Evolutionary conservation across 768 basidiomycete species (phyloP).

Genomic region (Kwoniella shandongensis): DNA sequence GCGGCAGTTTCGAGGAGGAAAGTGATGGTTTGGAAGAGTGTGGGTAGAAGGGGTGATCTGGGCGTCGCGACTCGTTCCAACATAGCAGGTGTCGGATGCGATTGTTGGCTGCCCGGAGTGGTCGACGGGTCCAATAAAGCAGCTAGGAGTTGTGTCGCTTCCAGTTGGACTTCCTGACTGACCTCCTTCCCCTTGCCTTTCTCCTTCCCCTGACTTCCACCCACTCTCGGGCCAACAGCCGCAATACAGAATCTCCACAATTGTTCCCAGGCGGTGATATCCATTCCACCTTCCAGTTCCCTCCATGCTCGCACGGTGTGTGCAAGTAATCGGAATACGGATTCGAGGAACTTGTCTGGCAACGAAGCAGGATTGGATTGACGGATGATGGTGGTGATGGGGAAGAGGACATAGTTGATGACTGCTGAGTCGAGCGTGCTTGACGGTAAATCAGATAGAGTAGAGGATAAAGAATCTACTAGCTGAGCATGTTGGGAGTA

Average conservation of each 20-base stretch:
- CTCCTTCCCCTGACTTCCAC: constrained; percentile 58
- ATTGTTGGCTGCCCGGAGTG: constrained; percentile 2
- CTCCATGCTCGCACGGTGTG: constrained; percentile 77
- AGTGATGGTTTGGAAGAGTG: constrained; percentile 79
- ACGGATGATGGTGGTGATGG: constrained; percentile 77
- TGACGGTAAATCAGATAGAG: constrained; percentile 58
- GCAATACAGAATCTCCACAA: constrained; percentile 60
- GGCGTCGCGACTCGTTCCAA: constrained; percentile 15
- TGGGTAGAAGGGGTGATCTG: constrained; percentile 60
- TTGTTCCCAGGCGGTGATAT: constrained; percentile 75
- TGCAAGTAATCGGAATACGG: constrained; percentile 63
- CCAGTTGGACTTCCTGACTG: constrained; percentile 78
- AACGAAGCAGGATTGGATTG: constrained; percentile 69
- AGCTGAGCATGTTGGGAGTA: constrained; percentile 60
- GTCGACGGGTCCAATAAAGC: constrained; percentile 61
- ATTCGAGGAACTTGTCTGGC: constrained; percentile 77
- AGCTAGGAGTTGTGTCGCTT: constrained; percentile 68
- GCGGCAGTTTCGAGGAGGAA: constrained; percentile 62
- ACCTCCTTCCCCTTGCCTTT: constrained; percentile 65
- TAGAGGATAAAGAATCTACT: constrained; percentile 60
- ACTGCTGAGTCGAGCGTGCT: constrained; percentile 61
- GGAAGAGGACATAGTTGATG: constrained; percentile 82
- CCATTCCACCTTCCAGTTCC: constrained; percentile 51
- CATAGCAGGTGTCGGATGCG: constrained; percentile 34
- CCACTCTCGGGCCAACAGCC: constrained; percentile 67